A percentile compares a stretch with the other conserved stretches of the same genome.
These are phyloP conservation scores for Letharia lupina DNA, from an alignment of 495 filamentous ascomycete genomes.

Conservation along the genomic window DNA sequence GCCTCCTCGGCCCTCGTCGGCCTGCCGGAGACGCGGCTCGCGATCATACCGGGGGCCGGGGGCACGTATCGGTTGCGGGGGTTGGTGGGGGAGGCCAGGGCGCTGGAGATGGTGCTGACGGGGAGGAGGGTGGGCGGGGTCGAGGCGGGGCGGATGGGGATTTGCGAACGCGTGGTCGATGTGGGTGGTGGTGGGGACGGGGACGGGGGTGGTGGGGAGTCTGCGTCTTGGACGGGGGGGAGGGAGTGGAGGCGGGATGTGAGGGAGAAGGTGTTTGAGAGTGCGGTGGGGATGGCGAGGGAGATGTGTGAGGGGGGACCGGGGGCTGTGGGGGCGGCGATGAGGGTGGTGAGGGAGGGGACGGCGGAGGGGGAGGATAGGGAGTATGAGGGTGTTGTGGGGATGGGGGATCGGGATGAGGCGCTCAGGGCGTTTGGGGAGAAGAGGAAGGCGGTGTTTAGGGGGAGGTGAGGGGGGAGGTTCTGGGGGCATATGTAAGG, in stretches of 20 bases:
- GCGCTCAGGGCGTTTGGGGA: constrained; percentile 34
- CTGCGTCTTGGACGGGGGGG: constrained; percentile 19
- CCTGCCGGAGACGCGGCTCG: constrained; percentile 83
- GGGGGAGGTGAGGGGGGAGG: constrained; percentile 7
- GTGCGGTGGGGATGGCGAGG: constrained; percentile 66
- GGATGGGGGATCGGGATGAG: constrained; percentile 37
- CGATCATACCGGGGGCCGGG: constrained; percentile 89
- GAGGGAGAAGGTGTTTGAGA: constrained; percentile 55
- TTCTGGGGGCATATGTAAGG: neutral
- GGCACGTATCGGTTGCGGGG: constrained; percentile 78
- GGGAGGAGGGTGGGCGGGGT: constrained; percentile 67
- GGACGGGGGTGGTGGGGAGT: neutral
- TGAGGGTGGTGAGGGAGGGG: constrained; percentile 48
- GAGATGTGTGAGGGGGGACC: constrained; percentile 86
- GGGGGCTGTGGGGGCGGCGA: constrained; percentile 65
- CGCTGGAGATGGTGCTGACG: constrained; percentile 77
- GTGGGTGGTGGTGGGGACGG: constrained; percentile 49
- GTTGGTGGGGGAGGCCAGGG: constrained; percentile 64
- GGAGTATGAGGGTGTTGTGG: constrained; percentile 71
- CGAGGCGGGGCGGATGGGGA: constrained; percentile 76
- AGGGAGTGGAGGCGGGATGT: constrained; percentile 39
- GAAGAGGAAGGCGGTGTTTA: constrained; percentile 24
- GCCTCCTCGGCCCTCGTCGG: constrained; percentile 63
- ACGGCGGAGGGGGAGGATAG: constrained; percentile 62
- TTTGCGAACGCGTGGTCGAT: constrained; percentile 76